These are phyloP conservation scores for Pisolithus marmoratus DNA, from an alignment of 768 basidiomycete species.

Conservation along the genomic window DNA sequence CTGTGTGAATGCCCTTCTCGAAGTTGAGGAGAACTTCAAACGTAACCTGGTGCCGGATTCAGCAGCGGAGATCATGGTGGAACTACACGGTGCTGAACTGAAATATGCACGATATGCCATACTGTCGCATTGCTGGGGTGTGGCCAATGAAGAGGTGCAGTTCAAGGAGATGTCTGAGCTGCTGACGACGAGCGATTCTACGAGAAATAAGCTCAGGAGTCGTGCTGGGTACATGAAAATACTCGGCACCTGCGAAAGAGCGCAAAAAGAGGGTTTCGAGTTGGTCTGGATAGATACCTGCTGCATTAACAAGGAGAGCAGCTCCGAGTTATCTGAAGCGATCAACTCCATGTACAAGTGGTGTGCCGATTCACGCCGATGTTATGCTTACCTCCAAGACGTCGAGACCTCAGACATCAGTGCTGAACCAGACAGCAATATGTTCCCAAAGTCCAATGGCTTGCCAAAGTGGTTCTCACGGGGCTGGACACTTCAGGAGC, in stretches of 20 bases:
- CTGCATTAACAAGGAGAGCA: constrained; percentile 13
- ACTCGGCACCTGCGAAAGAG: background rate
- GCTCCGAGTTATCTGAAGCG: constrained; percentile 15
- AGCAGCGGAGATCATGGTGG: background rate
- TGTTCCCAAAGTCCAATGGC: background rate
- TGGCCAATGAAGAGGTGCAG: background rate
- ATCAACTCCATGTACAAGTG: constrained; percentile 17
- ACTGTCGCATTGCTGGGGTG: constrained; percentile 4
- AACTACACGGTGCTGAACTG: background rate
- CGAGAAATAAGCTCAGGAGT: background rate
- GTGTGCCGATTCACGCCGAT: constrained; percentile 12
- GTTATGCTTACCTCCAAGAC: constrained; percentile 13
- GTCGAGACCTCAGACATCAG: background rate
- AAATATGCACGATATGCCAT: constrained; percentile 1
- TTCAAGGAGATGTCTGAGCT: background rate
- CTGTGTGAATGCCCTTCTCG: background rate
- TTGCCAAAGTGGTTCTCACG: constrained; percentile 13
- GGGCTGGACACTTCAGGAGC: constrained; percentile 7
- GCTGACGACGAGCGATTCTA: background rate
- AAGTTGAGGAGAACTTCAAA: constrained; percentile 10
- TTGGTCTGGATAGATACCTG: constrained; percentile 15
- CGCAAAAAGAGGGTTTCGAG: constrained; percentile 1
- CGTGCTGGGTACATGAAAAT: constrained; percentile 3
- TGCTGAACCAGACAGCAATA: background rate
- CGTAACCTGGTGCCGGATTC: background rate